A percentile compares a stretch with the other conserved stretches of the same genome.
These are phyloP conservation scores for Candida boleticola DNA, from an alignment of 805 yeast species.

Conservation along the genomic window DNA sequence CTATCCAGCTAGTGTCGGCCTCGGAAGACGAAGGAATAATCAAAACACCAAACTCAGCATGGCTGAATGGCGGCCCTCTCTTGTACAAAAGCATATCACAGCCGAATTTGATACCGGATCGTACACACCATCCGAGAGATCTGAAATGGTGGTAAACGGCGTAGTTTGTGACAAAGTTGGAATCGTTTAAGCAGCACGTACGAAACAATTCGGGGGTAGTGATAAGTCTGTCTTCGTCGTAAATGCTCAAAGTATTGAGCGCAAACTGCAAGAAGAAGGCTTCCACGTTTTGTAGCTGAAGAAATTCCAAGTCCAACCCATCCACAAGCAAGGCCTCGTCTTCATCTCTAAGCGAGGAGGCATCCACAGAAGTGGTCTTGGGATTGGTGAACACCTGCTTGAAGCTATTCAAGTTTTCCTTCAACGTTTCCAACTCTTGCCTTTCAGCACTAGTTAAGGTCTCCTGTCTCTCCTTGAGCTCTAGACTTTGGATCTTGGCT, in stretches of 20 bases:
- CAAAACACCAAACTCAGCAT: slow-evolving; percentile 80
- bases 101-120: slow-evolving; percentile 91
- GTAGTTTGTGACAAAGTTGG: slow-evolving; percentile 52
- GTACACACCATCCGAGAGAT: slow-evolving; percentile 90
- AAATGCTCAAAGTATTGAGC: slow-evolving; percentile 46
- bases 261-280: slow-evolving; percentile 65
- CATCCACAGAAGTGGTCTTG: background rate
- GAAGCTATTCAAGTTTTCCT: slow-evolving; percentile 16
- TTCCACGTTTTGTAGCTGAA: slow-evolving; percentile 78
- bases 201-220: slow-evolving; percentile 23
- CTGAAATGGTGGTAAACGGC: slow-evolving; percentile 83
- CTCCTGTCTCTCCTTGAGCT: slow-evolving; percentile 40
- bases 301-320: slow-evolving; percentile 34
- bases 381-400: slow-evolving; percentile 7
- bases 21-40: slow-evolving; percentile 41
- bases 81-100: slow-evolving; percentile 79
- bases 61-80: slow-evolving; percentile 93
- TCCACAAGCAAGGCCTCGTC: slow-evolving; percentile 17
- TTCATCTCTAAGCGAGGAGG: slow-evolving; percentile 9
- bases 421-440: slow-evolving; percentile 15
- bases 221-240: slow-evolving; percentile 10
- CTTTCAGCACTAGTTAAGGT: slow-evolving; percentile 21
- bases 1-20: slow-evolving; percentile 50
- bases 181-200: slow-evolving; percentile 24
- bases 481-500: slow-evolving; percentile 47